Percentiles rank a stretch among this genome's conserved stretches.
Evolutionary conservation across 495 filamentous ascomycete genomes (phyloP).

Genomic region (Daldinia caldariorum): DNA sequence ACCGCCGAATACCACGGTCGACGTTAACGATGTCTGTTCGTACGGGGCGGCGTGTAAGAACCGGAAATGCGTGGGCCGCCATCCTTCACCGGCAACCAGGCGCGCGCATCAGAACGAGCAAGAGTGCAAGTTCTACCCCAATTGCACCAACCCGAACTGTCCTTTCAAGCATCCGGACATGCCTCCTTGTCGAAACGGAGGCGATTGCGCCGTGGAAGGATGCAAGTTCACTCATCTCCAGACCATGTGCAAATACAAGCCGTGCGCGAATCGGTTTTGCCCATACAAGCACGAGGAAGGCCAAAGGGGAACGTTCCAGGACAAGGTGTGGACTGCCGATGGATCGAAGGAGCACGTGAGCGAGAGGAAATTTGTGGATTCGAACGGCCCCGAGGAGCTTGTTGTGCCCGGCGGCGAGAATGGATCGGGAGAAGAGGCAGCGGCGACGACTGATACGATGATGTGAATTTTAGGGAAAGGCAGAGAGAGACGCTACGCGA

Average conservation of each 20-base stretch:
- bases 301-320: slow-evolving; percentile 79
- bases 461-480: slow-evolving; percentile 18
- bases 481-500: slow-evolving; percentile 3
- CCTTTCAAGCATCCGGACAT: slow-evolving; percentile 86
- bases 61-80: slow-evolving; percentile 87
- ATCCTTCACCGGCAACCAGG: slow-evolving; percentile 89
- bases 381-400: slow-evolving; percentile 74
- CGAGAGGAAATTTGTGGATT: slow-evolving; percentile 90
- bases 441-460: slow-evolving; percentile 21
- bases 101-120: slow-evolving; percentile 79
- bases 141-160: slow-evolving; percentile 88
- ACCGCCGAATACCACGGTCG: slow-evolving; percentile 77
- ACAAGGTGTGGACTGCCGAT: slow-evolving; percentile 89
- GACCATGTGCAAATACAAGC: slow-evolving; percentile 87
- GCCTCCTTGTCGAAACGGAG: slow-evolving; percentile 87
- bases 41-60: slow-evolving; percentile 95
- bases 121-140: slow-evolving; percentile 93
- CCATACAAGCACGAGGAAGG: slow-evolving; percentile 93
- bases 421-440: slow-evolving; percentile 34
- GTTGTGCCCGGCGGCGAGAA: slow-evolving; percentile 70
- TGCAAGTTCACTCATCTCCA: slow-evolving; percentile 91
- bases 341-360: slow-evolving; percentile 75
- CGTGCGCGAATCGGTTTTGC: slow-evolving; percentile 86
- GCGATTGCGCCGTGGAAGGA: slow-evolving; percentile 81
- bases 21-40: slow-evolving; percentile 80